Base-by-base conservation (phyloP, 495 filamentous ascomycete species). In the Aspergillus sclerotiicarbonarius region DNA sequence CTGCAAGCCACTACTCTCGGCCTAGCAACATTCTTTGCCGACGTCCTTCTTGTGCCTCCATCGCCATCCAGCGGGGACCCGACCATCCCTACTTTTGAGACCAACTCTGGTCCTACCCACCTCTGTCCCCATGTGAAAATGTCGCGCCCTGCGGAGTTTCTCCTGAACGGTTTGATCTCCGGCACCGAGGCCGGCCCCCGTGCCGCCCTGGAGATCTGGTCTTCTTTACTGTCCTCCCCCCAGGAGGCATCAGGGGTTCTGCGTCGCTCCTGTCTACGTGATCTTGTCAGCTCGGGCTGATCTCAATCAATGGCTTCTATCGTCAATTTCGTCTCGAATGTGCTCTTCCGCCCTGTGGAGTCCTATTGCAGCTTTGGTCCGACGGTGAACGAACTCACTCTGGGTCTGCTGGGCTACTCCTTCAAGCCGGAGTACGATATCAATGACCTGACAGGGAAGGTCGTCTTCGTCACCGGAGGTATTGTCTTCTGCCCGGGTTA, bases 401-500 rank as follows among this genome's bases (percentile, higher is more conserved):
- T 70, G 30, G 76, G 76, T 8, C 43, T 73, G 9, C 41, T 75
- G 19, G 75, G 76, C 8, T 60, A 63, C 3, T 70, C 67, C 6
- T 87, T 84, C 65, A 61, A 75, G 12, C 81, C 85, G 0, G 74
- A 82, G 15, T 76, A 66, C 44, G 85, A 87, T 56, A 86, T 89
- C 33, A 70, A 77, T 7, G 71, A 79, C 53, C 76, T 88, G 8
- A 60, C 75, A 0, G 82, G 77, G 32, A 87, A 82, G 62, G 79
- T 85, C 13, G 78, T 88, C 35, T 67, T 88, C 15, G 72, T 89
- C 16, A 89, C 86, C 16, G 86, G 83, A 37, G 84, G 84, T 84
- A 47, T 63, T 54, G 29, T 20, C 31, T 49, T 60, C 33, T 53
- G 16, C 6, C 8, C 19, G 6, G 45, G 19, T 8, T n/a, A 6